Percentiles rank a stretch among this genome's conserved stretches.
phyloP scores from a whole-genome alignment of 2,329 filamentous ascomycete species.

The Leptoxyphium fumago region DNA sequence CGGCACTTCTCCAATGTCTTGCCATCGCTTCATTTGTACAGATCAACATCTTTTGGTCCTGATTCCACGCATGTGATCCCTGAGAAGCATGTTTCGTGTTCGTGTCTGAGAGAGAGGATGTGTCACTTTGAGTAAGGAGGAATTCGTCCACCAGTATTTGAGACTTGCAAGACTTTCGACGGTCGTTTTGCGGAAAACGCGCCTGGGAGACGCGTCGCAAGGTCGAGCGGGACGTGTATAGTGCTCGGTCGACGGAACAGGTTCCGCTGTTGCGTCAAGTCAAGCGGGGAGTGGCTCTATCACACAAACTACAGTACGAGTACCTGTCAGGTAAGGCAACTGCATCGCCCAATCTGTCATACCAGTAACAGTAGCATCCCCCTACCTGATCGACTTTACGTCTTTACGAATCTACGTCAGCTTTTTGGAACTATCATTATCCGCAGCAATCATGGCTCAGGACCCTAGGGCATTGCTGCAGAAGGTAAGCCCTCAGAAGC shows the following conservation, averaged over 20 bases:
- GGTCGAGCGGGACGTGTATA: background rate
- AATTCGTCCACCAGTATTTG: too few relatives aligned
- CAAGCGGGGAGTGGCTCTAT: background rate
- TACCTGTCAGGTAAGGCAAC: background rate
- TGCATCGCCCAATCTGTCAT: background rate
- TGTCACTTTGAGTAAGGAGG: too few relatives aligned
- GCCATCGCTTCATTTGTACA: constrained; percentile 34
- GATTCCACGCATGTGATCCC: too few relatives aligned
- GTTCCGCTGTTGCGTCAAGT: background rate
- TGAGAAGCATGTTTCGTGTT: too few relatives aligned
- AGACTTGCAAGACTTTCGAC: too few relatives aligned
- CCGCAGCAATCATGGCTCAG: constrained; percentile 44
- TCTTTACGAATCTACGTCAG: too few relatives aligned
- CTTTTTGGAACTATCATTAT: too few relatives aligned
- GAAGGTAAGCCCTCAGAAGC: constrained; percentile 39
- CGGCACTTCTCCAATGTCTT: constrained; percentile 33
- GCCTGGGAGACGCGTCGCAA: background rate
- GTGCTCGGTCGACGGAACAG: background rate
- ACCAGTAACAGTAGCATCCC: too few relatives aligned
- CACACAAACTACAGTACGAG: too few relatives aligned
- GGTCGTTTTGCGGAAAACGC: constrained; percentile 1
- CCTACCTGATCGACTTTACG: too few relatives aligned
- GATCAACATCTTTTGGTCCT: constrained; percentile 7
- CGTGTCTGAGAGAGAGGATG: too few relatives aligned
- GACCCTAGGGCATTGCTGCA: constrained; percentile 66